Evolutionary conservation across 2,329 filamentous ascomycete species (phyloP).

Genomic region (Fusarium hainanense): DNA sequence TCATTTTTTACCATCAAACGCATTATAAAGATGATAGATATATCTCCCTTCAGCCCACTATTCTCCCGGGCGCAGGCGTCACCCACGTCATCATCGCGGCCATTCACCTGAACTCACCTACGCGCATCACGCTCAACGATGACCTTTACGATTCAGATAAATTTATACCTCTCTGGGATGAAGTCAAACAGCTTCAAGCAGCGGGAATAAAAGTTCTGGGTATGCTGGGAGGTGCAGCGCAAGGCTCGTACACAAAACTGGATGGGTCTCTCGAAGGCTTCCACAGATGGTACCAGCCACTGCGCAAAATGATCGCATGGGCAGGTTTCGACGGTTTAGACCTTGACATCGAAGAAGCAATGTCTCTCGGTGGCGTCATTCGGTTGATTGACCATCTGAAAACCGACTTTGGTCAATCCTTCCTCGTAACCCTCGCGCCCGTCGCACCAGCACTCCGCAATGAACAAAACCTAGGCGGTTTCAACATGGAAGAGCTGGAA

Average conservation of each 20-base stretch:
- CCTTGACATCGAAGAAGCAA: conserved; percentile 80
- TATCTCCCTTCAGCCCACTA: conserved; percentile 62
- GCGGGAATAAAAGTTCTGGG: conserved; percentile 80
- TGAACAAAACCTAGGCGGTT: conserved; percentile 75
- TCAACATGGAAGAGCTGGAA: conserved; percentile 79
- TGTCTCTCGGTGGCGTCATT: conserved; percentile 72
- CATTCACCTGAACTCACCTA: conserved; percentile 77
- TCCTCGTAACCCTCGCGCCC: conserved; percentile 82
- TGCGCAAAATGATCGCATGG: conserved; percentile 70
- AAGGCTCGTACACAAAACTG: conserved; percentile 71
- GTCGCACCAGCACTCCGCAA: conserved; percentile 76
- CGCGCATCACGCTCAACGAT: conserved; percentile 81
- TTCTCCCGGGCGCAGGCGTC: conserved; percentile 55
- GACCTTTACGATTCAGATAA: conserved; percentile 71
- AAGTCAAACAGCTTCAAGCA: conserved; percentile 75
- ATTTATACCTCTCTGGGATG: conserved; percentile 79
- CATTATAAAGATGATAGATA: conserved; percentile 55
- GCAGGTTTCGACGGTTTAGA: conserved; percentile 75
- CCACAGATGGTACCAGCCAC: conserved; percentile 76
- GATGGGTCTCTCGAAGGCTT: conserved; percentile 70
- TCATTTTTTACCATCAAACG: conserved; percentile 63
- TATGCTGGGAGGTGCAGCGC: conserved; percentile 86
- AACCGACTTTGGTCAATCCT: conserved; percentile 72
- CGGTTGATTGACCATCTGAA: conserved; percentile 74
- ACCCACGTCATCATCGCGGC: conserved; percentile 88